Evolutionary conservation across 371 early-diverging fungal species (phyloP).

Genomic region (Cokeromyces recurvatus): DNA sequence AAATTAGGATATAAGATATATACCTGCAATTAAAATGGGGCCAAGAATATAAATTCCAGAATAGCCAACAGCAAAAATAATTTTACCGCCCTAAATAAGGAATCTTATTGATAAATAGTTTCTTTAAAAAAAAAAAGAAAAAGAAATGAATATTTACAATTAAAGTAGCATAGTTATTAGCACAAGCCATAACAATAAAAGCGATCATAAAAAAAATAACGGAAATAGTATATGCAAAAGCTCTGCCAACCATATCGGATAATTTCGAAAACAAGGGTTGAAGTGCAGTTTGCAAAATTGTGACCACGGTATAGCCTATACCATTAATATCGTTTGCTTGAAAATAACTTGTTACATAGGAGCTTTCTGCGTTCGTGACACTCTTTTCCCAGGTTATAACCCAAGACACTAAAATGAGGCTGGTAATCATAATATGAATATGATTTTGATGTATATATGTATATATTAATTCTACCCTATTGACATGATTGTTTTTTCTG

Average conservation of each 20-base stretch:
- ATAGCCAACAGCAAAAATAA: constrained; percentile 34
- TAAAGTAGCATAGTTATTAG: constrained; percentile 25
- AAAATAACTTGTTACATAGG: constrained; percentile 5
- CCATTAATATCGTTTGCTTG: constrained; percentile 4
- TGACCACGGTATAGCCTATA: constrained; percentile 4
- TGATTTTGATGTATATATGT: no score
- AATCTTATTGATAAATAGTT: no score
- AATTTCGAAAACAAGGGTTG: constrained; percentile 46
- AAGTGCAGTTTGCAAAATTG: constrained; percentile 36
- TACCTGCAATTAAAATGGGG: constrained; percentile 43
- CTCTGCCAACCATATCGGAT: constrained; percentile 40
- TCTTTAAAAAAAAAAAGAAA: no score
- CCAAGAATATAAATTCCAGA: constrained; percentile 36
- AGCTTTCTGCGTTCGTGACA: constrained; percentile 1
- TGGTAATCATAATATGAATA: no score
- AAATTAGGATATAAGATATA: no score
- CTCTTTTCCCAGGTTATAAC: constrained; percentile 16
- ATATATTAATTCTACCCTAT: no score
- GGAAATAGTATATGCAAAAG: constrained; percentile 29
- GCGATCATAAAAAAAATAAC: constrained; percentile 35
- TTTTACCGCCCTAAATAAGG: constrained; percentile 45
- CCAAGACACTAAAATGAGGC: constrained; percentile 19
- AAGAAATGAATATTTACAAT: constrained; percentile 14
- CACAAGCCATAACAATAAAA: constrained; percentile 28
- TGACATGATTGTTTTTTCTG: no score